A percentile compares a stretch with the other conserved stretches of the same genome.
Conservation (phyloP, 176 grass and related monocot species). For the Oropetium thomaeum region DNA sequence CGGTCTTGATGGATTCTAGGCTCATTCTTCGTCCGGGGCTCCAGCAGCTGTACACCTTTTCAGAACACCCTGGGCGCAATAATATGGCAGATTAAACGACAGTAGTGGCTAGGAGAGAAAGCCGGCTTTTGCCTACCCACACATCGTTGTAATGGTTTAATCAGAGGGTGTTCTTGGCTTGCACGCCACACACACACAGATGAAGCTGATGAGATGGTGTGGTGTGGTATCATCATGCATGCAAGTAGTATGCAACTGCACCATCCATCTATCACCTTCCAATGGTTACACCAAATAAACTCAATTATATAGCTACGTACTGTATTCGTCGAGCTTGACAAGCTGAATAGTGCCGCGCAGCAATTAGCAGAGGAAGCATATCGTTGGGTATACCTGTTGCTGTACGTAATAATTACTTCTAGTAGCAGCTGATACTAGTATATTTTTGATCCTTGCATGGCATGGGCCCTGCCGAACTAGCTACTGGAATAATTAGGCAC, state of each 20-base stretch:
- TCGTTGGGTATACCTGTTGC: not conserved
- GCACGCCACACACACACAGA: conserved; percentile 29
- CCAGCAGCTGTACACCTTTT: conserved; percentile 19
- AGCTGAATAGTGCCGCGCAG: not conserved
- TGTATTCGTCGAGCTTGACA: conserved; percentile 19
- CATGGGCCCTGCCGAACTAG: not conserved
- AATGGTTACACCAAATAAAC: conserved; percentile 19
- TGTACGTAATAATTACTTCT: too few relatives aligned
- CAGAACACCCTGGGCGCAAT: conserved; percentile 18
- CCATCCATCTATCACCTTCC: not conserved
- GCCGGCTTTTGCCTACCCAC: not conserved
- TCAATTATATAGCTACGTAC: not conserved
- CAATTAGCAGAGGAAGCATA: not conserved
- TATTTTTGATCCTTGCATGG: too few relatives aligned
- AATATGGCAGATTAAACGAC: too few relatives aligned
- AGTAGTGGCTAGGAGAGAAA: not conserved
- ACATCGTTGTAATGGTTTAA: too few relatives aligned
- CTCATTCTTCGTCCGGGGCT: too few relatives aligned
- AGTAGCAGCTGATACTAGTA: too few relatives aligned
- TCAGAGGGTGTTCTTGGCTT: too few relatives aligned
- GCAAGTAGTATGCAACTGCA: not conserved
- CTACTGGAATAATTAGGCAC: not conserved
- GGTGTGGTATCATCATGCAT: not conserved
- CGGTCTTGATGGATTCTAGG: not conserved
- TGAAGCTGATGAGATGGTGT: not conserved